These are phyloP conservation scores for Tulasnella sp. DNA, from an alignment of 768 basidiomycete genomes.

Conservation along the genomic window DNA sequence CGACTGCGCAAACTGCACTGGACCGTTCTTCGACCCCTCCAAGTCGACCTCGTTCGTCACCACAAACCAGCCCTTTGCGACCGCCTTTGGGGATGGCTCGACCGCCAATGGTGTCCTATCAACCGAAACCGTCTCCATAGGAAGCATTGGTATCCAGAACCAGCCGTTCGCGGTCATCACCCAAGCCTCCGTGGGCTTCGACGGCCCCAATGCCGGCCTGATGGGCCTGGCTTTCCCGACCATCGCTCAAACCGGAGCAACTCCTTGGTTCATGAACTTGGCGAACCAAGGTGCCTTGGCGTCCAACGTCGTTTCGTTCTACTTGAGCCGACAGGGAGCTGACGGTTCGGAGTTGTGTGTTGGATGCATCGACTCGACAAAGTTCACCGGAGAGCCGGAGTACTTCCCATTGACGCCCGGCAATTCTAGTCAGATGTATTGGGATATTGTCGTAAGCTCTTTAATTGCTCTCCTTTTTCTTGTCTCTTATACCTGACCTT, in stretches of 20 bases:
- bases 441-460: neutral
- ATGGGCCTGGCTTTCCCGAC: neutral
- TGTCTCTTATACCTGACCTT: neutral
- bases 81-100: neutral
- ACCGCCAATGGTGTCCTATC: neutral
- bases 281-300: constrained; percentile 32
- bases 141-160: neutral
- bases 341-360: constrained; percentile 26
- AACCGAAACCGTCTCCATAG: constrained; percentile 10
- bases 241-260: constrained; percentile 17
- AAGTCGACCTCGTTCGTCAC: neutral
- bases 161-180: constrained; percentile 9
- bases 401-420: neutral
- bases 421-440: neutral
- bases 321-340: constrained; percentile 23
- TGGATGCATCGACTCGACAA: constrained; percentile 16
- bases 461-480: neutral
- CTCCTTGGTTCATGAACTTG: constrained; percentile 36
- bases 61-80: neutral
- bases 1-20: neutral
- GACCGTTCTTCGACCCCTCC: neutral
- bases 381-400: constrained; percentile 13
- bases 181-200: neutral
- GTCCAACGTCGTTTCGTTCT: constrained; percentile 36
- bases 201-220: neutral